Base-by-base conservation (phyloP, 441 rosid genomes). In the Populus hybrid region DNA sequence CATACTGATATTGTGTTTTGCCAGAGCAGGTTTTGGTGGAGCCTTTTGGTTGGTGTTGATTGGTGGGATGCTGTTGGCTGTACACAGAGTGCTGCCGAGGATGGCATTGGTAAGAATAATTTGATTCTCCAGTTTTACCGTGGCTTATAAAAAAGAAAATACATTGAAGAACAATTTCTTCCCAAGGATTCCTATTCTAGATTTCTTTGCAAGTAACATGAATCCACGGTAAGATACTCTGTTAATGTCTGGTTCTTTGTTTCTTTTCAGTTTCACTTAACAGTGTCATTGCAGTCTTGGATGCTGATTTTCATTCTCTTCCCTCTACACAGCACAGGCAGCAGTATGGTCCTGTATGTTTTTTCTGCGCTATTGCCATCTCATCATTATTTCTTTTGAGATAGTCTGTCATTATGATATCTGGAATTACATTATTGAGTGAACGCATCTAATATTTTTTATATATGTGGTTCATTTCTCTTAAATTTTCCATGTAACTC, bases 51-150 rank as follows among this genome's bases (percentile, higher is more conserved):
- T 68, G 98, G 98, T 74, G 99, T 97, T 86, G 99, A 95, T 87
- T 97, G 99, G 99, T 95, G 99, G 99, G 99, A 97, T 81, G 99
- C 98, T 79, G 91, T 97, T 89, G 99, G 99, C 76, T 97, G 98
- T 84, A 95, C 99, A n/a, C 99, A 97, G 84, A 95, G 99, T 92
- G 99, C 99, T 81, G 99, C 99, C 23, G 99, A 97, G 85, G 98
- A 94, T 83, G 91, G 93, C 76, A 93, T 97, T 78, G 99, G 99
- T 95, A 86, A 86, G 89, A 64, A 54, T 73, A 34, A 72, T 74
- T 21, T 9, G 66, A 71, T 26, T 20, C 26, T 81, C 46, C 32
- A 20, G 28, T 34, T 0, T 28, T 20, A 21, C 10, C 70, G 21
- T 69, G 69, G 57, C 9, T 40, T 12, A 40, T 20, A 20, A 6